Conservation (phyloP, 257 asterid species). For the Solanum arcanum region DNA sequence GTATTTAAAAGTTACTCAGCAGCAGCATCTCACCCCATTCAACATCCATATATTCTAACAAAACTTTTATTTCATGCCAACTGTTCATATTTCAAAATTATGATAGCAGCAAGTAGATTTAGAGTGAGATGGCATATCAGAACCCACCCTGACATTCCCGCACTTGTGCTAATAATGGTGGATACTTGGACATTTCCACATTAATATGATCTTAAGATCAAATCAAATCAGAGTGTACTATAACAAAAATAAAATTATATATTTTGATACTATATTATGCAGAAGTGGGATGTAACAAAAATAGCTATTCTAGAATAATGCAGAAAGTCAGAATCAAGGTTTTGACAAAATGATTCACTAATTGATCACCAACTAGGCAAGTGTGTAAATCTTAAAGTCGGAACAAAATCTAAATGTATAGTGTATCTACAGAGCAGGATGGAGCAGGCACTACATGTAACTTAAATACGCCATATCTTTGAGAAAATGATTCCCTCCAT, state of each 20-base stretch:
- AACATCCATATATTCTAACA: not conserved
- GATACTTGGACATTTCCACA: not conserved
- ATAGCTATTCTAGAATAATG: not conserved
- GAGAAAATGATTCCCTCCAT: not conserved
- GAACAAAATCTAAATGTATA: not conserved
- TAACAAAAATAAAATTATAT: not conserved
- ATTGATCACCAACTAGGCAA: not conserved
- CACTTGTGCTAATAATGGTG: not conserved
- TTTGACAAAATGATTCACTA: not conserved
- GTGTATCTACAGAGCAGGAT: not conserved
- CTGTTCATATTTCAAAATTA: not conserved
- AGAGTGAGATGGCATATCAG: not conserved
- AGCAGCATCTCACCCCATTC: not conserved
- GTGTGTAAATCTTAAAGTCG: not conserved
- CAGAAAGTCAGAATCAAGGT: not conserved
- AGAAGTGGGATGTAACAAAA: not conserved
- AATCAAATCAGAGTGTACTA: not conserved
- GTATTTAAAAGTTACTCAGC: not conserved
- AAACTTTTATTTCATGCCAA: not conserved
- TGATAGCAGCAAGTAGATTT: not conserved
- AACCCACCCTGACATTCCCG: not conserved
- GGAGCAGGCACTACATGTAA: not conserved
- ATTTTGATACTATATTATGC: not conserved
- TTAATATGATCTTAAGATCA: not conserved
- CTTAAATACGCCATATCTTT: not conserved